A percentile compares a stretch with the other conserved stretches of the same genome.
Evolutionary conservation across 768 basidiomycete species (phyloP).

Genomic region (Amanita inopinata): DNA sequence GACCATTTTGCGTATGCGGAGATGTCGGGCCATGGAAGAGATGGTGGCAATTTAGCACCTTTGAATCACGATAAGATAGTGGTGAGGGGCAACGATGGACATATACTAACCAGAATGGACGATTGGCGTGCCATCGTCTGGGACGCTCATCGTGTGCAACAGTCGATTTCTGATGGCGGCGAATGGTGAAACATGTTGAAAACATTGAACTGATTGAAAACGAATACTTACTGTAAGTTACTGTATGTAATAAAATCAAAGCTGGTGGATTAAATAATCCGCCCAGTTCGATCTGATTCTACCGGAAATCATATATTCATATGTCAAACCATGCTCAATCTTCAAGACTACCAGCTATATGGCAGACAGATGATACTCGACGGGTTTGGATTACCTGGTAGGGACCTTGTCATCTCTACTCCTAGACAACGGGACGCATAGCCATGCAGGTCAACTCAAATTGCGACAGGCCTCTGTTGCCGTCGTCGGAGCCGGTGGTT

Average conservation of each 20-base stretch:
- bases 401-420: conserved; percentile 6
- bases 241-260: too few relatives aligned
- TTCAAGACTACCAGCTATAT: conserved; percentile 81
- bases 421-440: conserved; percentile 10
- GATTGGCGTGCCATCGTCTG: conserved; percentile 23
- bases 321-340: conserved; percentile 20
- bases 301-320: too few relatives aligned
- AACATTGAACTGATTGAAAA: too few relatives aligned
- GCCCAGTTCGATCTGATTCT: too few relatives aligned
- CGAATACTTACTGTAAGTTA: too few relatives aligned
- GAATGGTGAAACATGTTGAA: too few relatives aligned
- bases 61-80: background rate
- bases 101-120: conserved; percentile 26
- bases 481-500: conserved; percentile 90
- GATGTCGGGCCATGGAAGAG: conserved; percentile 72
- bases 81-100: background rate
- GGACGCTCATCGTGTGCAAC: conserved; percentile 16
- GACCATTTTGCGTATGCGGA: conserved; percentile 89
- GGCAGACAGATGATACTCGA: conserved; percentile 95
- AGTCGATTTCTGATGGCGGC: too few relatives aligned
- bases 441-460: conserved; percentile 66
- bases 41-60: conserved; percentile 25
- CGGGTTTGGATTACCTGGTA: conserved; percentile 79
- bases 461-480: conserved; percentile 66
- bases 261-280: too few relatives aligned